A percentile compares a stretch with the other conserved stretches of the same genome.
phyloP scores from a whole-genome alignment of 2,329 filamentous ascomycete species.

The Diaporthe batatas region DNA sequence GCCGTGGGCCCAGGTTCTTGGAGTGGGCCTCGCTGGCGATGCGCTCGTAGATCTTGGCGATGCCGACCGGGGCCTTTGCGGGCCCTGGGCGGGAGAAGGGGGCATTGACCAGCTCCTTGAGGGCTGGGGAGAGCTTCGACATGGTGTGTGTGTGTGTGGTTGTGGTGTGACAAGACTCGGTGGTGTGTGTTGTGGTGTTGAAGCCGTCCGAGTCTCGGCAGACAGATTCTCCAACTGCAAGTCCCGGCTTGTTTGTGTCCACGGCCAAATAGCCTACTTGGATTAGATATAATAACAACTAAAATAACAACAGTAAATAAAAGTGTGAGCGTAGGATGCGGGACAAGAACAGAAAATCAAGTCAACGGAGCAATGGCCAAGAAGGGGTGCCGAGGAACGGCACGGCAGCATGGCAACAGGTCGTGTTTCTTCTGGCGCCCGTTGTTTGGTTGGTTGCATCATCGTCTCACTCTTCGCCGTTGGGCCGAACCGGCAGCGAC shows the following conservation, averaged over 20 bases:
- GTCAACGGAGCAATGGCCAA: constrained; percentile 14
- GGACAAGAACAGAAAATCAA: not conserved
- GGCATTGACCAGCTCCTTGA: constrained; percentile 82
- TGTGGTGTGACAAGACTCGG: not conserved
- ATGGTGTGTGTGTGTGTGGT: constrained; percentile 15
- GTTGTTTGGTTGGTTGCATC: constrained; percentile 17
- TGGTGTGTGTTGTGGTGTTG: not conserved
- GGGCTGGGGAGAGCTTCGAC: constrained; percentile 74
- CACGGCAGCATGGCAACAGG: constrained; percentile 2
- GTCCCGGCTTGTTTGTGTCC: constrained; percentile 5
- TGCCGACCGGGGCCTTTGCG: constrained; percentile 72
- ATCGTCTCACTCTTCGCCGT: not conserved
- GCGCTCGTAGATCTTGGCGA: constrained; percentile 72
- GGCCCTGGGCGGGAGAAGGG: constrained; percentile 75
- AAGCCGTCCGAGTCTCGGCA: constrained; percentile 4
- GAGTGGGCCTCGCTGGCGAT: constrained; percentile 73
- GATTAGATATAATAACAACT: not conserved
- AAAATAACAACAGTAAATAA: too few relatives aligned
- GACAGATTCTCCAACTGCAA: not conserved
- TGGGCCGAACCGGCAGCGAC: constrained; percentile 25
- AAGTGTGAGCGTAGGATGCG: constrained; percentile 20
- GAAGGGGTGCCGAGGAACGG: not conserved
- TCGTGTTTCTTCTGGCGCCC: constrained; percentile 26
- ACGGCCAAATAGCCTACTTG: not conserved
- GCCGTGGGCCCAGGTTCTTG: constrained; percentile 72